Conservation (phyloP, 306 rosid species). For the Pachyrhizus erosus region DNA sequence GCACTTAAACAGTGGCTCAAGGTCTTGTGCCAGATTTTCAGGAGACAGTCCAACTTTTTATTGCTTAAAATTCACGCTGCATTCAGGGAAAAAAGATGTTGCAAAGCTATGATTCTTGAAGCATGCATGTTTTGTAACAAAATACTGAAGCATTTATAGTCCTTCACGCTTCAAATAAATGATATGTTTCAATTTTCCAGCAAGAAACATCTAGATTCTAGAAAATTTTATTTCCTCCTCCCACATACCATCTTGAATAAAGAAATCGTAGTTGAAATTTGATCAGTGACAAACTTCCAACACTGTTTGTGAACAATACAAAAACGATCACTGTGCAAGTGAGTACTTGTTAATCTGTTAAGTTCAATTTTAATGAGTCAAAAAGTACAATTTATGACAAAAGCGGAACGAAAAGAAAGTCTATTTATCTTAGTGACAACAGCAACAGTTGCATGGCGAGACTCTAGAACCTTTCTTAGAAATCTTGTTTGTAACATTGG, state of each 20-base stretch:
- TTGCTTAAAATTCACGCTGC: constrained; percentile 71
- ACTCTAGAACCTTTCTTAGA: not conserved
- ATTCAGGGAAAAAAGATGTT: not conserved
- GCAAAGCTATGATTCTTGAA: not conserved
- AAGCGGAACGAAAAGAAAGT: not conserved
- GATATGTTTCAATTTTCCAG: not conserved
- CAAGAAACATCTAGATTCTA: not conserved
- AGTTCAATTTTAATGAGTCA: not conserved
- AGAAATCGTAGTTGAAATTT: not conserved
- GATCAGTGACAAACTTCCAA: not conserved
- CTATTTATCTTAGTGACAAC: not conserved
- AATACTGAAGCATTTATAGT: not conserved
- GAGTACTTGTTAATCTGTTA: not conserved
- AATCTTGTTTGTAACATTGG: not conserved
- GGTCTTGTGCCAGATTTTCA: constrained; percentile 51
- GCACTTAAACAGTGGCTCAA: constrained; percentile 56
- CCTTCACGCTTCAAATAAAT: not conserved
- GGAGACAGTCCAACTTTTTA: constrained; percentile 67
- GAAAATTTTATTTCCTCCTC: not conserved
- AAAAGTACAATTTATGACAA: not conserved
- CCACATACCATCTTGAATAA: not conserved
- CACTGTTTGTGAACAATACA: not conserved
- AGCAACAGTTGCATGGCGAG: not conserved
- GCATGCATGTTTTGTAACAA: not conserved
- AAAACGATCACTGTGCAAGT: not conserved